These are phyloP conservation scores for Fusarium sp. DNA, from an alignment of 2,329 filamentous ascomycete species.

Conservation along the genomic window DNA sequence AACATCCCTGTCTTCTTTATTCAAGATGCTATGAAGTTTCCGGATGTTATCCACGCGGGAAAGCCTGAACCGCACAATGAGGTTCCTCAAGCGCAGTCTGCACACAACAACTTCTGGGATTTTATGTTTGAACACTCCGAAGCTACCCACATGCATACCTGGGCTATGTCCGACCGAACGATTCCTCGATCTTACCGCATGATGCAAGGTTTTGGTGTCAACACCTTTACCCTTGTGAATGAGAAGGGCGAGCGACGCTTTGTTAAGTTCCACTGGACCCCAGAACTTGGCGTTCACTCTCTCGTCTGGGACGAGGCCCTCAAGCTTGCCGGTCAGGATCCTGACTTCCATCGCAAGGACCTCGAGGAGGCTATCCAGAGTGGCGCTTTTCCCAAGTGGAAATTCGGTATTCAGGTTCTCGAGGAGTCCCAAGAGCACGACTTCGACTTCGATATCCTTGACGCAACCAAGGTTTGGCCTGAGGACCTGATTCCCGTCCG, in stretches of 20 bases:
- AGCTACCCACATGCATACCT: slow-evolving; percentile 82
- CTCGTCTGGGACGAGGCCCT: slow-evolving; percentile 84
- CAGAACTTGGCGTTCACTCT: slow-evolving; percentile 79
- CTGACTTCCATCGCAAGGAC: slow-evolving; percentile 85
- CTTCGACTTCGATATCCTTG: slow-evolving; percentile 87
- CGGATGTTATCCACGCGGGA: slow-evolving; percentile 70
- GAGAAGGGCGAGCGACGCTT: slow-evolving; percentile 75
- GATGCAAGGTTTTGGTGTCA: slow-evolving; percentile 89
- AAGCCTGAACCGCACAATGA: slow-evolving; percentile 79
- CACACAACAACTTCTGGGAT: slow-evolving; percentile 83
- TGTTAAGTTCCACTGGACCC: slow-evolving; percentile 82
- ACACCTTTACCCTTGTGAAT: slow-evolving; percentile 78
- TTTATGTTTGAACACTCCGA: slow-evolving; percentile 73
- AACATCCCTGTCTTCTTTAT: slow-evolving; percentile 83
- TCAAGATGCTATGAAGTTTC: slow-evolving; percentile 79
- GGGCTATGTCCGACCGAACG: slow-evolving; percentile 79
- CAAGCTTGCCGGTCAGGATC: slow-evolving; percentile 79
- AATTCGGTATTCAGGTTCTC: slow-evolving; percentile 83
- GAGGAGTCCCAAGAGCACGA: slow-evolving; percentile 77
- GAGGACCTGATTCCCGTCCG: slow-evolving; percentile 79
- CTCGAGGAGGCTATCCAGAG: slow-evolving; percentile 78
- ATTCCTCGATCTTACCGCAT: slow-evolving; percentile 82
- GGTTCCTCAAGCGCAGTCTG: slow-evolving; percentile 75
- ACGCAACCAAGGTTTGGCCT: slow-evolving; percentile 88
- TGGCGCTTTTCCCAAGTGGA: slow-evolving; percentile 79